Base-by-base conservation (phyloP, 2,329 filamentous ascomycete genomes). In the Coniochaeta sp. region DNA sequence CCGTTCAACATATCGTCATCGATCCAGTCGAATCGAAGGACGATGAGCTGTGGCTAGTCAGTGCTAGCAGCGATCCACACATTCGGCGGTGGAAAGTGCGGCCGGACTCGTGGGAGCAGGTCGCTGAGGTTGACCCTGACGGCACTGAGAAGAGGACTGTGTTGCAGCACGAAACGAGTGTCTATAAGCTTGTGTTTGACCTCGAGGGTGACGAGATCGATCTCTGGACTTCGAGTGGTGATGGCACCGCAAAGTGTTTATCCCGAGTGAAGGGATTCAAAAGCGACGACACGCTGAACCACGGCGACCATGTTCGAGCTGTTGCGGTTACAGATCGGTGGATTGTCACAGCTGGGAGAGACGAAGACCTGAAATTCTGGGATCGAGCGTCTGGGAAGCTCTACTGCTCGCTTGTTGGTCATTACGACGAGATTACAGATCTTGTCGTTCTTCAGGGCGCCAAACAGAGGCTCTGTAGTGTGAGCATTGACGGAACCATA, bases 361-460 rank as follows among this genome's bases (percentile, higher is more conserved):
- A 97, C 69, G 95, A 99, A 74, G 86, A 96, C 67, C 81, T 99
- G 61, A 89, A 96, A 67, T 83, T 98, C 9, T 99, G 93, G 93
- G 89, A 96, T 71, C 76, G 82, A 55, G 70, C 85, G 62, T 88
- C 85, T 9, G 91, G 90, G 4, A 86, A 88, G 70, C 77, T 96
- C 34, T 83, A 89, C 69, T 89, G 89, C 71, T 82, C 83, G 8
- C 87, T 93, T 62, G 82, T 85, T 40, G 95, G 95, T 0, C 95
- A 99, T 75, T 98, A 86, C 70, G 92, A 99, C 69, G 95, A 98
- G 73, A 88, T 99, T 16, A 97, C 91, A 1, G 91, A 88, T 38
- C 74, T 98, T 50, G 79, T 89, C 1, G 71, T 96, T 57, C 71
- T 92, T 30, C 72, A 74, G 28, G 75, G 75, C 60, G 67, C 69